Evolutionary conservation across 257 asterid genomes (phyloP), one percentile per base, ranked within the genome.

Genomic region (Solanum chilense): DNA sequence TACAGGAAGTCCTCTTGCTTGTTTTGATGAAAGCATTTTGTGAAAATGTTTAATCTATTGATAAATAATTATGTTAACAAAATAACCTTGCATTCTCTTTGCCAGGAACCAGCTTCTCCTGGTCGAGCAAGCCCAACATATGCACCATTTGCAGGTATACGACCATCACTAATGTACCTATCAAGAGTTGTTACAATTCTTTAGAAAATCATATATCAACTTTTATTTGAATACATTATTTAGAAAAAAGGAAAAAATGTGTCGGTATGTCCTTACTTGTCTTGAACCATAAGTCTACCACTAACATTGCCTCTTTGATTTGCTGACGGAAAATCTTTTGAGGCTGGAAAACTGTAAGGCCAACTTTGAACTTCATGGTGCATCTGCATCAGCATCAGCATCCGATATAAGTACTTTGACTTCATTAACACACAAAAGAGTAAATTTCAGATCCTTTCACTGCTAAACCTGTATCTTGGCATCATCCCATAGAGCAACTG

Each of bases 31-130:
- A 83, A 68, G 31, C 70, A n/a, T n/a, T 41, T 25, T 13, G 42
- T 10, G 21, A 70, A 39, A 39, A 58, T 69, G n/a, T 80, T 80
- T 49, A 47, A 23, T 37, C 12, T 20, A 4, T 20, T 35, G 47
- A 35, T 20, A 10, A 74, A 23, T 81, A 33, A 18, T 56, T 73
- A 5, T 23, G 27, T 33, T 20, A 6, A 25, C 56, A 78, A 23
- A 58, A 58, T 58, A 37, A 93, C 96, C 95, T 95, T 94, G 89
- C 91, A 89, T 90, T 95, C 98, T 89, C 91, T 92, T 90, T 95
- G 97, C 95, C 95, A 95, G 21, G 98, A 95, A 49, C 96, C 98
- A 45, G 12, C 76, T 15, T 92, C 93, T 31, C 98, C 98, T 18
- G 92, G 95, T 44, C 90, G 90, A 78, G 98, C 97, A 88, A 94